phyloP scores from a whole-genome alignment of 495 filamentous ascomycete species.

The Neurospora tetraspora region DNA sequence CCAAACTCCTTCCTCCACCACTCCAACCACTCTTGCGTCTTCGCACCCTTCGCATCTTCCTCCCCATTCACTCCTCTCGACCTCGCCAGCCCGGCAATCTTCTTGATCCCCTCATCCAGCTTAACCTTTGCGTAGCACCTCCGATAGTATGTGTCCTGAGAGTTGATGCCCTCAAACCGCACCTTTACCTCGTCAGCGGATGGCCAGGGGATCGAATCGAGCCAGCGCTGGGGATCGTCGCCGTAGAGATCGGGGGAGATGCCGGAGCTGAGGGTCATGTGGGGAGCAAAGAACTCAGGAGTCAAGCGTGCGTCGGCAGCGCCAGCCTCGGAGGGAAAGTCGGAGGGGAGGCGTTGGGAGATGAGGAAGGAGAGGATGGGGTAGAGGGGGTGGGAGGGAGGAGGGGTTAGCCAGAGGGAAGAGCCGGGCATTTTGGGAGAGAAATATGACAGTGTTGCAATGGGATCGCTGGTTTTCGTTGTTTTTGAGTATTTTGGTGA shows the following conservation, averaged over 20 bases:
- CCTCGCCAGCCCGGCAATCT: conserved; percentile 13
- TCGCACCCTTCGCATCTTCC: neutral
- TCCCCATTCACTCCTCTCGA: conserved; percentile 12
- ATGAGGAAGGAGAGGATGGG: conserved; percentile 15
- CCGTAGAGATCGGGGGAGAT: conserved; percentile 12
- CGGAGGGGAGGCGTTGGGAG: conserved; percentile 10
- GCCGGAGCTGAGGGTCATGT: conserved; percentile 22
- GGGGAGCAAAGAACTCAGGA: conserved; percentile 17
- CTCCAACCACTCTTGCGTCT: conserved; percentile 18
- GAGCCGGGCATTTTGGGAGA: conserved; percentile 16
- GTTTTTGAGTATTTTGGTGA: neutral
- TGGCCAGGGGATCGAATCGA: conserved; percentile 12
- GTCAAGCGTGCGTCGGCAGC: neutral
- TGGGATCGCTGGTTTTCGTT: neutral
- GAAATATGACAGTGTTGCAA: neutral
- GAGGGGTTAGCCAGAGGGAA: conserved; percentile 25
- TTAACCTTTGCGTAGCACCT: conserved; percentile 18
- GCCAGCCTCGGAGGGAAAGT: conserved; percentile 14
- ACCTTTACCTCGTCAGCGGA: conserved; percentile 4
- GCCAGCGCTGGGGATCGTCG: conserved; percentile 16
- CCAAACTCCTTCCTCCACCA: conserved; percentile 16
- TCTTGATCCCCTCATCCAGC: conserved; percentile 8
- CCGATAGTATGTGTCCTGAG: conserved; percentile 18
- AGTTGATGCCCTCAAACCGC: conserved; percentile 10
- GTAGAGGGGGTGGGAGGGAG: conserved; percentile 15